A percentile compares a stretch with the other conserved stretches of the same genome.
Evolutionary conservation across 768 basidiomycete genomes (phyloP).

Genomic region (Hemileccinum rubropunctum): DNA sequence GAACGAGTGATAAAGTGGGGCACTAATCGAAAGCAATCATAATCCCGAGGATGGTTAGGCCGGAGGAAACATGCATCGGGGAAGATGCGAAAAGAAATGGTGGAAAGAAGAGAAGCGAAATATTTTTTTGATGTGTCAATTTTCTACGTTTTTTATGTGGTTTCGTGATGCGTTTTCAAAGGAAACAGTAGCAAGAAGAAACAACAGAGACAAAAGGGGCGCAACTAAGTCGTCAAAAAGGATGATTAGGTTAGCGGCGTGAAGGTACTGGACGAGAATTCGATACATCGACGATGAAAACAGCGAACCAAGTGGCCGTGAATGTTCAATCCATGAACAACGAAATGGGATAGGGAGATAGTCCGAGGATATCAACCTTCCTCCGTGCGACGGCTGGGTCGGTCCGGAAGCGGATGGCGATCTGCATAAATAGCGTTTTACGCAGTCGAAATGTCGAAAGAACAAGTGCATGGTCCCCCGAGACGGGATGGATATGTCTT

Average conservation of each 20-base stretch:
- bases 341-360: constrained; percentile 25
- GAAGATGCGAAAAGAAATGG: constrained; percentile 19
- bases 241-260: constrained; percentile 35
- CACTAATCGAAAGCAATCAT: constrained; percentile 25
- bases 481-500: constrained; percentile 71
- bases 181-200: constrained; percentile 38
- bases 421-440: constrained; percentile 31
- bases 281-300: constrained; percentile 32
- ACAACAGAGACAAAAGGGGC: constrained; percentile 33
- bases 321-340: constrained; percentile 39
- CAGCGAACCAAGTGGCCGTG: constrained; percentile 23
- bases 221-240: constrained; percentile 37
- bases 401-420: constrained; percentile 13
- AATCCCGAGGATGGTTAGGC: constrained; percentile 2
- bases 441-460: constrained; percentile 29
- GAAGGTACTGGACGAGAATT: constrained; percentile 30
- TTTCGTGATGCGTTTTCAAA: constrained; percentile 31
- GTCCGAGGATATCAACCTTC: constrained; percentile 33
- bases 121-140: constrained; percentile 47
- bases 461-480: constrained; percentile 37
- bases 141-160: constrained; percentile 38
- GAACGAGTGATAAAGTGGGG: constrained; percentile 23
- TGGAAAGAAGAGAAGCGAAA: constrained; percentile 33
- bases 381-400: constrained; percentile 27
- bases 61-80: constrained; percentile 3